Percentiles rank a stretch among this genome's conserved stretches.
Evolutionary conservation across 192 early-diverging fungal genomes (phyloP).

Genomic region (Podila epigama): DNA sequence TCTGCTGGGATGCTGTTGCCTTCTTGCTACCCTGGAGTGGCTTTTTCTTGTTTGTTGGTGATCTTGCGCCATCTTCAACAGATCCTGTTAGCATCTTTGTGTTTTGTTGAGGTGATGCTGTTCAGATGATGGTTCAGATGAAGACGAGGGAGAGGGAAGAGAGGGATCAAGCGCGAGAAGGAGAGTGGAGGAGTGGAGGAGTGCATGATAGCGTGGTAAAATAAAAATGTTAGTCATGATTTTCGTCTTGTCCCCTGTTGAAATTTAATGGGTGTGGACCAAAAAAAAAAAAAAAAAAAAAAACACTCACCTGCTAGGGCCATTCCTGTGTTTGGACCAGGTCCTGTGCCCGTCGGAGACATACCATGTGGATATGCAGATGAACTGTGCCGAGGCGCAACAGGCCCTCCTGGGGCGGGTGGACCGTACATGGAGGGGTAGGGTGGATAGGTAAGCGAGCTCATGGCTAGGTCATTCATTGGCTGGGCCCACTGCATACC

Average conservation of each 20-base stretch:
- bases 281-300: conserved; percentile 10
- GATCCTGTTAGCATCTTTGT: conserved; percentile 18
- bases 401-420: background rate
- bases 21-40: too few species aligned
- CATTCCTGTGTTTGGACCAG: too few species aligned
- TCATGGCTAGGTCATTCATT: conserved; percentile 18
- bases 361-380: background rate
- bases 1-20: conserved; percentile 19
- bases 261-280: background rate
- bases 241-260: background rate
- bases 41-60: background rate
- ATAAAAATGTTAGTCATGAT: background rate
- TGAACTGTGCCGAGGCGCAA: background rate
- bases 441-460: conserved; percentile 23
- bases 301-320: too few species aligned
- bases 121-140: conserved; percentile 1
- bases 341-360: background rate
- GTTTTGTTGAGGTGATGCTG: background rate
- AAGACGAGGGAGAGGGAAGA: conserved; percentile 2
- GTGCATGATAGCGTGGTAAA: too few species aligned
- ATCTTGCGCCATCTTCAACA: background rate
- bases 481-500: conserved; percentile 40
- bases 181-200: background rate
- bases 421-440: conserved; percentile 10
- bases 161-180: too few species aligned